Conservation (phyloP, 805 yeast species). For the Wickerhamiella allomyrinae region DNA sequence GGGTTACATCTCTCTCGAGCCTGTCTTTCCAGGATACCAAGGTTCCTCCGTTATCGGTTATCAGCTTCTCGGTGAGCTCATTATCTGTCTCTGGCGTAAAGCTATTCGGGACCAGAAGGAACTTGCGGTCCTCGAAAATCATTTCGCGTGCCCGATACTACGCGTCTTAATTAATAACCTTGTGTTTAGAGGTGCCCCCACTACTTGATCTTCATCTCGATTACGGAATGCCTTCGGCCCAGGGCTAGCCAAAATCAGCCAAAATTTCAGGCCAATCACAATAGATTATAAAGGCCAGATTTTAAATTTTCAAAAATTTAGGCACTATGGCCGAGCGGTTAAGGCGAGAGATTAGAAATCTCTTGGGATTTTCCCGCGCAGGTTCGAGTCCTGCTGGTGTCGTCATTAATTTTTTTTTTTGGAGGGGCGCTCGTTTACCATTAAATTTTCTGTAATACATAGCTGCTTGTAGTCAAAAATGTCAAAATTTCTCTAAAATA, state of each 20-base stretch:
- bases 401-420: conserved; percentile 6
- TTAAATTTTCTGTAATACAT: too few relatives aligned
- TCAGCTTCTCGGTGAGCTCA: conserved; percentile 8
- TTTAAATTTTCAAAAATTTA: background rate
- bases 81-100: conserved; percentile 4
- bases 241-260: too few relatives aligned
- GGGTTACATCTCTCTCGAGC: conserved; percentile 22
- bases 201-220: too few relatives aligned
- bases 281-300: background rate
- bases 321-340: conserved; percentile 17
- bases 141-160: background rate
- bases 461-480: too few relatives aligned
- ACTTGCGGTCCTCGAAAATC: conserved; percentile 11
- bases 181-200: too few relatives aligned
- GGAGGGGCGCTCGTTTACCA: background rate
- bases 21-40: conserved; percentile 18
- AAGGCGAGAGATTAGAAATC: conserved; percentile 16
- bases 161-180: background rate
- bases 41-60: conserved; percentile 14
- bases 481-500: too few relatives aligned
- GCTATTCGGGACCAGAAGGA: conserved; percentile 10
- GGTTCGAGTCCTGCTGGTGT: conserved; percentile 16
- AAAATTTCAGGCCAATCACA: too few relatives aligned
- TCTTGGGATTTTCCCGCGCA: conserved; percentile 16
- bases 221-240: too few relatives aligned